Conservation (phyloP, 148 eudicot species). For the Drosera capensis region DNA sequence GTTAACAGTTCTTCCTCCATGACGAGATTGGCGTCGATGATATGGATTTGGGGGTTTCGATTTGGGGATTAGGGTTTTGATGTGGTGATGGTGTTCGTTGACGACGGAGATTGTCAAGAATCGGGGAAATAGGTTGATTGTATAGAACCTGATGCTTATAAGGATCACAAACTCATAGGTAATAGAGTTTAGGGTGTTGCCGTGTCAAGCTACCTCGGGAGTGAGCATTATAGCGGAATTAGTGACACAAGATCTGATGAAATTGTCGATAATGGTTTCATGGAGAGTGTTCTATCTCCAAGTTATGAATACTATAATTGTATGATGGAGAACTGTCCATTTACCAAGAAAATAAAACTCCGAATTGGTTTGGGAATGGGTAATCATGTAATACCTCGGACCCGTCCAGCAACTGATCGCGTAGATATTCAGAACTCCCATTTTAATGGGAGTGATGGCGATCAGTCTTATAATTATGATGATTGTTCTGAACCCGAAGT, state of each 20-base stretch:
- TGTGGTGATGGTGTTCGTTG: no score
- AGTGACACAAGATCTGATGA: constrained; percentile 7
- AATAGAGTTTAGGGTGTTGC: neutral
- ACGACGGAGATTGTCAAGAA: no score
- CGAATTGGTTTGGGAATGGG: constrained; percentile 22
- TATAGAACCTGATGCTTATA: neutral
- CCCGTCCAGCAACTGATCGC: constrained; percentile 11
- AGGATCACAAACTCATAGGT: neutral
- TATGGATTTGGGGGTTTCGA: no score
- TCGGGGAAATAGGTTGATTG: no score
- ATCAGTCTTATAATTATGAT: constrained; percentile 15
- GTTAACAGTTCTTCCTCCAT: no score
- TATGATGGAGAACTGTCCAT: constrained; percentile 18
- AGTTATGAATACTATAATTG: constrained; percentile 13
- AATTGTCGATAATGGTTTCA: constrained; percentile 3
- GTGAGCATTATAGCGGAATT: constrained; percentile 5
- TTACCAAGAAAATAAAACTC: constrained; percentile 42
- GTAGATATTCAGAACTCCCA: constrained; percentile 15
- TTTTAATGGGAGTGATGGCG: constrained; percentile 11
- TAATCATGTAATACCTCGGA: constrained; percentile 15
- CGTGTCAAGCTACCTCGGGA: neutral
- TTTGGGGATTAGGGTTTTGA: no score
- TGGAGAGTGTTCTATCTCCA: constrained; percentile 4
- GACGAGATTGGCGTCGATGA: no score
- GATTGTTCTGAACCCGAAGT: constrained; percentile 43